Evolutionary conservation across 2,329 filamentous ascomycete species (phyloP), one percentile per base, ranked within the genome.

Genomic region (Colletotrichum coccodes): DNA sequence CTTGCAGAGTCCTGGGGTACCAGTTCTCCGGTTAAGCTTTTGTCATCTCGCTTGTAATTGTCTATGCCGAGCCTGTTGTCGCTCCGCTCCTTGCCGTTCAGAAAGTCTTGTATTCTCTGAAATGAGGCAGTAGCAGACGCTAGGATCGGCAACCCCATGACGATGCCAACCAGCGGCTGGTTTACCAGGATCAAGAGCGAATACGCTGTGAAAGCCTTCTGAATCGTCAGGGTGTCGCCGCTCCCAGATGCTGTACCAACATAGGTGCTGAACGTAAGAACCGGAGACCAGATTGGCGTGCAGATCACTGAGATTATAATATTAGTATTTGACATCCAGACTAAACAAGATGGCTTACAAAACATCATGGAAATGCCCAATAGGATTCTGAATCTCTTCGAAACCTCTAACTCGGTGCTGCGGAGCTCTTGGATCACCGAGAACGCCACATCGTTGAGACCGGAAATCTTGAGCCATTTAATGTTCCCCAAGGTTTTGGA

Each of bases 391-490:
- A 68, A 77, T 36, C 60, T 72, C 46, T 64, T 72, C 3, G 74
- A 76, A 14, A 30, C 71, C 64, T 64, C 59, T 5, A 76, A 56
- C 40, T 77, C 75, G 12, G 12, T 38, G 4, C 47, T 64, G 8
- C 75, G 71, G 16, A 75, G 36, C 5, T 63, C 61, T 23, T 72
- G 67, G 11, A 76, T 71, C 11, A 71, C 65, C 0, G 60, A 56
- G 52, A 75, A 76, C 76, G 72, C 83, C 4, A 79, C 79, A 14
- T 81, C 75, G 38, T 79, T 82, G 9, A 87, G 72, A 0, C 85
- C 86, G 0, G 83, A 78, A 61, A 87, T 81, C 70, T 86, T 87
- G 63, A 87, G 79, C 21, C 81, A 82, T 71, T 86, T 87, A 77
- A 88, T 86, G 21, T 81, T 82, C 4, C 79, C 80, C 0, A 87